Evolutionary conservation across 2,329 filamentous ascomycete genomes (phyloP).

Genomic region (Aureobasidium sp.): DNA sequence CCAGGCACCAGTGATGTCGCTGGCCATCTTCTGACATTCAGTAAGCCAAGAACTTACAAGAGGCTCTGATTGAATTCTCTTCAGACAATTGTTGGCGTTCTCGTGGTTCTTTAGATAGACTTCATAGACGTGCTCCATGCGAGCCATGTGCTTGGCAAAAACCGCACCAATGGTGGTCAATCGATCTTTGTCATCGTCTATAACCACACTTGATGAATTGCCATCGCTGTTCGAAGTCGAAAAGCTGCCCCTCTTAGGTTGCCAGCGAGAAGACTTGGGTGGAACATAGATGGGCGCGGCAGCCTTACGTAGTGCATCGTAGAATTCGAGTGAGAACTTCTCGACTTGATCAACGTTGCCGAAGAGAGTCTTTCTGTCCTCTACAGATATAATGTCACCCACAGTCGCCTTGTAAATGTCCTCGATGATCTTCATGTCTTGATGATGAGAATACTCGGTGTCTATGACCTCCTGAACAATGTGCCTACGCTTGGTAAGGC

Average conservation of each 20-base stretch:
- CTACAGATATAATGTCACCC: constrained; percentile 68
- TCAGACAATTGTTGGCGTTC: constrained; percentile 55
- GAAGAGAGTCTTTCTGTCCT: constrained; percentile 86
- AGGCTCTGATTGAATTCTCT: constrained; percentile 49
- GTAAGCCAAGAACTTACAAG: constrained; percentile 73
- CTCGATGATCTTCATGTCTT: constrained; percentile 94
- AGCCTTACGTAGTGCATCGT: constrained; percentile 72
- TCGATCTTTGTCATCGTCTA: constrained; percentile 44
- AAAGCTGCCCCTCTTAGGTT: constrained; percentile 42
- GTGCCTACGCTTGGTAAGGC: constrained; percentile 72
- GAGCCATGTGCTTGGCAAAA: constrained; percentile 48
- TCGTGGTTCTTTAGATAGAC: constrained; percentile 60
- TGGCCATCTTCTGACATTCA: constrained; percentile 86
- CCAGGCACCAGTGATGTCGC: constrained; percentile 90
- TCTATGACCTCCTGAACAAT: constrained; percentile 88
- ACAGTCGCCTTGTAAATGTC: constrained; percentile 92
- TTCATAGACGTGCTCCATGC: constrained; percentile 59
- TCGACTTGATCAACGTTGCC: constrained; percentile 89
- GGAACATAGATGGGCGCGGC: constrained; percentile 73
- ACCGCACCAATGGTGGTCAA: constrained; percentile 53
- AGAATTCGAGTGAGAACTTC: constrained; percentile 72
- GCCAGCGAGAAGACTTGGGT: constrained; percentile 47
- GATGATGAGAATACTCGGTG: constrained; percentile 83
- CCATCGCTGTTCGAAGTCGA: constrained; percentile 36
- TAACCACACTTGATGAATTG: constrained; percentile 21